Evolutionary conservation across 2,329 filamentous ascomycete species (phyloP).

Genomic region (Colletotrichum tabaci): DNA sequence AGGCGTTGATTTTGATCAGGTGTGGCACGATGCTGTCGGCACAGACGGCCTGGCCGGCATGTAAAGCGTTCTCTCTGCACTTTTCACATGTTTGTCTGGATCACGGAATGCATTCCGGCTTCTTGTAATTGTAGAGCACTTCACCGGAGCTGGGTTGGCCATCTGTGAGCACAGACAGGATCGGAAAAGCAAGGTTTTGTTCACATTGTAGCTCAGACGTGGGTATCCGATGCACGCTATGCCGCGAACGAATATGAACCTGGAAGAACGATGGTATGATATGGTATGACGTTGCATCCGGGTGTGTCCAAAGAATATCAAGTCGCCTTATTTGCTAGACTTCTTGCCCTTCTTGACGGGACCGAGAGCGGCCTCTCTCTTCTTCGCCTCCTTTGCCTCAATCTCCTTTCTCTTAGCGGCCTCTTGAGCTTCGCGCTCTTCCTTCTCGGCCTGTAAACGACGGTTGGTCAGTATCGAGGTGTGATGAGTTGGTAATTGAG

Average conservation of each 20-base stretch:
- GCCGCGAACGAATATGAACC: slow-evolving; percentile 14
- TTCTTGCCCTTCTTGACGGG: slow-evolving; percentile 63
- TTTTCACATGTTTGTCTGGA: not conserved
- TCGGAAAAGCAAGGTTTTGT: slow-evolving; percentile 11
- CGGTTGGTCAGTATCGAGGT: not conserved
- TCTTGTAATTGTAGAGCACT: slow-evolving; percentile 4
- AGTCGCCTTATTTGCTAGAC: slow-evolving; percentile 44
- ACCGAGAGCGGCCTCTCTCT: slow-evolving; percentile 66
- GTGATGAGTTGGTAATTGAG: not conserved
- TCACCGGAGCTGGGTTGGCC: not conserved
- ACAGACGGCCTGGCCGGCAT: slow-evolving; percentile 51
- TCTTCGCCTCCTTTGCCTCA: slow-evolving; percentile 70
- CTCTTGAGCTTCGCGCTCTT: slow-evolving; percentile 69
- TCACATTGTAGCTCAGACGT: slow-evolving; percentile 16
- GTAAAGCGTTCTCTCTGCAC: not conserved
- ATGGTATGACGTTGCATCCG: slow-evolving; percentile 10
- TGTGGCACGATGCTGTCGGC: slow-evolving; percentile 78
- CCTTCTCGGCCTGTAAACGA: slow-evolving; percentile 67
- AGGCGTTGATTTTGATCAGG: slow-evolving; percentile 84
- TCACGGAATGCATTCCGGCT: not conserved
- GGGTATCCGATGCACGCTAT: slow-evolving; percentile 14
- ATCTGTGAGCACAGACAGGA: not conserved
- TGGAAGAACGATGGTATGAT: slow-evolving; percentile 29
- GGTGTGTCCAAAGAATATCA: not conserved
- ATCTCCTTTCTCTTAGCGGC: slow-evolving; percentile 64